phyloP scores from a whole-genome alignment of 192 early-diverging fungal species.

The Linnemannia elongata region DNA sequence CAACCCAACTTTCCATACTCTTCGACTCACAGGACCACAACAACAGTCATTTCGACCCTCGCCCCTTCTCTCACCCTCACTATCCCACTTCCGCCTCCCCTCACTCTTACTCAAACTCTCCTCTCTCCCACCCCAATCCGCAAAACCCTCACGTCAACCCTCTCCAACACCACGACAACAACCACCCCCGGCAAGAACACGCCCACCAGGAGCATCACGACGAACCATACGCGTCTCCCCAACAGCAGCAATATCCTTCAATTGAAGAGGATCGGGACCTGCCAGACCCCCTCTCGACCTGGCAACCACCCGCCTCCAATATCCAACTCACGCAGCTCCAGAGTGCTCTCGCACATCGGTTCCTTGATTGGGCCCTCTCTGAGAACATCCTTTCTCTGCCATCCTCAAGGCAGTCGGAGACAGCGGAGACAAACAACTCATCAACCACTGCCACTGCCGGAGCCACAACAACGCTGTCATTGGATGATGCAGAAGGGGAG shows the following conservation, averaged over 20 bases:
- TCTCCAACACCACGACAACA: not conserved
- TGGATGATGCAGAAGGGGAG: not conserved
- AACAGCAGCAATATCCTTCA: not conserved
- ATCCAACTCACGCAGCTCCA: conserved; percentile 45
- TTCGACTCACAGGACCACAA: conserved; percentile 8
- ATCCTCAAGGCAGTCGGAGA: not conserved
- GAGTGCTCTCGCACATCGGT: conserved; percentile 30
- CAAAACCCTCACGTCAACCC: not conserved
- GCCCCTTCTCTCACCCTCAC: not conserved
- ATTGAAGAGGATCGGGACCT: not conserved
- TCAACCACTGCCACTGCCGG: not conserved
- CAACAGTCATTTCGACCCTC: not conserved
- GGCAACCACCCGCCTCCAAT: conserved; percentile 32
- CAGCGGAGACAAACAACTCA: not conserved
- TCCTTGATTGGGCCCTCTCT: conserved; percentile 38
- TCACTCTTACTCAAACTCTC: not conserved
- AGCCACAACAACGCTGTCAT: not conserved
- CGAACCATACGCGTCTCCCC: not conserved
- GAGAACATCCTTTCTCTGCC: conserved; percentile 4
- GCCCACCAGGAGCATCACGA: not conserved
- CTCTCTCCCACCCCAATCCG: not conserved
- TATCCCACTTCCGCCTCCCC: not conserved
- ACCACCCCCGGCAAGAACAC: not conserved
- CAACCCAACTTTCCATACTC: conserved; percentile 32
- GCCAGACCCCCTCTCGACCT: conserved; percentile 7